Evolutionary conservation across 768 basidiomycete genomes (phyloP), one percentile per base, ranked within the genome.

Genomic region (Floccularia luteovirens): DNA sequence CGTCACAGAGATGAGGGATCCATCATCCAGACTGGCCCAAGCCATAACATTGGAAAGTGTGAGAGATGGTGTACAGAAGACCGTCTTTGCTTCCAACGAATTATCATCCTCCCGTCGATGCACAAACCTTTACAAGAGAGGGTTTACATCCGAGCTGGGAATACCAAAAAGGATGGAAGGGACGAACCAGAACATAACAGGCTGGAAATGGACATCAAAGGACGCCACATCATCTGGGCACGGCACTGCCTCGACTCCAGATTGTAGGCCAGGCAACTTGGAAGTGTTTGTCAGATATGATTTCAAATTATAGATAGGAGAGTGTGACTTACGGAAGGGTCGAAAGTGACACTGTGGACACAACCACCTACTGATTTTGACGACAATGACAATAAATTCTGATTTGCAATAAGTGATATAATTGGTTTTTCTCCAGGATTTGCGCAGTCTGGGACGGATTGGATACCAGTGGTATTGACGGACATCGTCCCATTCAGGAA

Each of bases 181-280:
- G 10, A 40, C 57, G 10, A 55, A 82, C 80, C 81, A 85, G 49
- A 83, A 85, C 60, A 83, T 69, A 31, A 83, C 77, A 5, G 82
- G 78, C 24, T 65, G 70, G 22, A 69, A 57, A 25, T 61, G 48
- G 22, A 67, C 42, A 24, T 59, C 49, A 3, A 46, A 43, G 24
- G 36, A 49, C 43, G 43, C 62, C 55, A 48, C 61, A 57, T 38
- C 60, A 45, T 46, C 51, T n/a, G 51, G 51, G 39, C 64, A 68
- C 6, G 63, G 47, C 1, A 67, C 63, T 14, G 52, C 47, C 14
- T 57, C 36, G 2, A 75, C 77, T 31, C 69, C 72, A 48, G 72
- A 80, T 51, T 79, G 79, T 40, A 63, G 52, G 1, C 53, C 50
- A 4, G 73, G 57, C 24, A 56, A 50, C 66, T 67, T n/a, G n/a